Base-by-base conservation (phyloP, 495 filamentous ascomycete genomes). In the Chaetomium cochliodes region DNA sequence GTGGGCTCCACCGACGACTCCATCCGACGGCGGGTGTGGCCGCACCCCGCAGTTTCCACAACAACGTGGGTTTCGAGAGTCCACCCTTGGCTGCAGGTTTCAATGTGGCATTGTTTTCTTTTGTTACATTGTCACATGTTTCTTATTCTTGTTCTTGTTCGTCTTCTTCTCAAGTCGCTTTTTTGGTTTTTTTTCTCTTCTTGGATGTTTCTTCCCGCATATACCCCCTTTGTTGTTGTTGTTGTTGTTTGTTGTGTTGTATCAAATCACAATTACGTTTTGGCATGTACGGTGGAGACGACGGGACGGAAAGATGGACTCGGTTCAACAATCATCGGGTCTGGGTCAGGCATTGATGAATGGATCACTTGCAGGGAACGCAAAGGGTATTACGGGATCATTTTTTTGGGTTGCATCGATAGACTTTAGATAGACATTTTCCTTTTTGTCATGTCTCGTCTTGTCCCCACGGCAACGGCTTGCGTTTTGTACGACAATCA, bases 191-290 rank as follows among this genome's bases (percentile, higher is more conserved):
- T 26, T 15, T 25, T 13, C 16, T 13, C 2, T 12, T 46, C 23
- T 44, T 58, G 37, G 22, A 9, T 58, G 56, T 26, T 28, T 26
- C n/a, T 58, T 46, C 25, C 44, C 33, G 15, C 25, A 58, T 58
- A 64, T 64, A 64, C 62, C 62, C 62, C 62, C 42, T 47, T 57
- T 18, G 39, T 62, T 47, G 26, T 33, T 65, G 28, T 57, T 47
- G 26, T 33, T 65, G 28, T 57, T 44, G n/a, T 33, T 50, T 46
- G n/a, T 56, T 42, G 42, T 44, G 33, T 39, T 60, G 44, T 50
- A 60, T 39, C 56, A 64, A 22, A 39, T 22, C 47, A 46, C 23
- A 39, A 12, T 56, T 50, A 20, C 28, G 58, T 50, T 50, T 60
- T 51, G 58, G 47, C 58, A 60, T 60, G 58, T 60, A 51, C 46